Conservation (phyloP, 2,329 filamentous ascomycete genomes). For the Ceratocystis smalleyi region DNA sequence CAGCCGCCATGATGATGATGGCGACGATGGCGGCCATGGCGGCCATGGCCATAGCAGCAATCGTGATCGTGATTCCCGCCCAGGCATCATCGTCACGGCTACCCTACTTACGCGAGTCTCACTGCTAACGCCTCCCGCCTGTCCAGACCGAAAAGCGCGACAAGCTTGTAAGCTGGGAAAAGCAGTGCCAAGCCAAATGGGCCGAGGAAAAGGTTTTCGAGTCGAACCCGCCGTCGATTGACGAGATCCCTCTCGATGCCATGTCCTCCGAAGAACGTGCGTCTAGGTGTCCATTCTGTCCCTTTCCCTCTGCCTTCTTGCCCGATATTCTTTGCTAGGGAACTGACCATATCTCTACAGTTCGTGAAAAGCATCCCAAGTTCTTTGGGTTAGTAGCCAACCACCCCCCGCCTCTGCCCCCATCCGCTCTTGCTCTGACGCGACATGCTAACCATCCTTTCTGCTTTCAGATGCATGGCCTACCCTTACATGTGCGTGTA, state of each 20-base stretch:
- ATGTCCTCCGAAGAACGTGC: conserved; percentile 50
- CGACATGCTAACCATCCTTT: neutral
- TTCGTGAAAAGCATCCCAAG: conserved; percentile 72
- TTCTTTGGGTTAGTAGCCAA: conserved; percentile 54
- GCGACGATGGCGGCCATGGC: neutral
- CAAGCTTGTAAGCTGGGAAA: conserved; percentile 65
- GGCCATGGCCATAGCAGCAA: too few relatives aligned
- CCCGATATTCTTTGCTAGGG: neutral
- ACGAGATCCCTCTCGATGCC: conserved; percentile 61
- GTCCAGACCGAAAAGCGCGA: conserved; percentile 72
- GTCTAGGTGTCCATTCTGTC: neutral
- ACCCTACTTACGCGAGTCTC: neutral
- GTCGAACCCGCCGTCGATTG: conserved; percentile 62
- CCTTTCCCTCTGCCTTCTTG: neutral
- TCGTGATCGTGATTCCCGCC: neutral
- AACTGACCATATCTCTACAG: conserved; percentile 5
- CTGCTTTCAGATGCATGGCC: conserved; percentile 24
- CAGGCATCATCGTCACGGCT: neutral
- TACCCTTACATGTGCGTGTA: conserved; percentile 26
- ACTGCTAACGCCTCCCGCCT: conserved; percentile 6
- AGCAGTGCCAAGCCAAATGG: conserved; percentile 58
- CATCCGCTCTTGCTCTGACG: neutral
- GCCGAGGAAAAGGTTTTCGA: conserved; percentile 65
- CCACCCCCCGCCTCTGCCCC: neutral
- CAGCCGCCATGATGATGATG: neutral